Base-by-base conservation (phyloP, 352 stramenopile genomes). In the Phytophthora uliginosa region DNA sequence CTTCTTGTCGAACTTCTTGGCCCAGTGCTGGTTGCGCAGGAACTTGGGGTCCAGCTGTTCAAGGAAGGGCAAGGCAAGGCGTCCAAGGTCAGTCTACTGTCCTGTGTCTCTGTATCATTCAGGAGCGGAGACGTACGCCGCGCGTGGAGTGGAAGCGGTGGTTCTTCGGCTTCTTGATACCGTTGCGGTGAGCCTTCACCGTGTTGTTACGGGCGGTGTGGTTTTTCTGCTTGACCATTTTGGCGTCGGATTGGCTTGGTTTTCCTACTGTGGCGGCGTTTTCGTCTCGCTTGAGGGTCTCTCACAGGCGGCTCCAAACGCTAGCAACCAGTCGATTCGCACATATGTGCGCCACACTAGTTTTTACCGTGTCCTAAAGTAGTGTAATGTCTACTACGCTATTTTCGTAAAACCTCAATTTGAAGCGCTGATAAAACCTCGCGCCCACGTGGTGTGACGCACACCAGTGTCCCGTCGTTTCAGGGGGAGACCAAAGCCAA, bases 1-100 rank as follows among this genome's bases (percentile, higher is more conserved):
- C 84, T 95, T 95, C 81, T 95, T 96, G 89, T 99, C 98, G 84
- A 96, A 98, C 89, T 99, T 99, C 92, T 99, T 99, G 75, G 95
- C 96, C 90, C 97, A 99, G 84, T 98, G 97, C 79, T 99, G 97
- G 88, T 99, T 99, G 71, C 96, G 88, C 73, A 99, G 83, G 85
- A 99, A 99, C 84, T 99, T 99, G 60, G 97, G 97, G 89, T 99
- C 97, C 76, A 99, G 95, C 83, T 96, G 65, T 67, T n/a, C 12
- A 48, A 20, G 13, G 6, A 13, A 52, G 33, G 20, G 54, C n/a
- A n/a, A n/a, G n/a, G 38, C 61, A 54, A n/a, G 4, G 20, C 48
- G 26, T 31, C 26, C 26, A 31, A 31, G 26, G 38, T 45, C 38
- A 45, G 38, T 45, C 38, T n/a, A 17, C 38, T 45, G 38, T 5